A percentile compares a stretch with the other conserved stretches of the same genome.
Conservation (phyloP, 768 basidiomycete genomes). For the Astraeus odoratus region DNA sequence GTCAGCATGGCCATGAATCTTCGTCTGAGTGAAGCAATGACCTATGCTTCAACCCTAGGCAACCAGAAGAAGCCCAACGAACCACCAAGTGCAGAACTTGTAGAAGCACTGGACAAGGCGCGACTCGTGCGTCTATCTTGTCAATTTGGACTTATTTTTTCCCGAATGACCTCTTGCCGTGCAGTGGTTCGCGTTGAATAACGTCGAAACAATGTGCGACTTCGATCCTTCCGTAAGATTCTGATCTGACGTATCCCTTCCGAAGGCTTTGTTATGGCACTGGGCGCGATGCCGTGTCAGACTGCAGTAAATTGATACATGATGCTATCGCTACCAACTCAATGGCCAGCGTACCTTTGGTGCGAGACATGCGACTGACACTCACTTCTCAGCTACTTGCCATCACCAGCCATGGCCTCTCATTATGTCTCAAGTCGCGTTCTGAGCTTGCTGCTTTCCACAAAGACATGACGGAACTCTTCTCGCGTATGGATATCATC, state of each 20-base stretch:
- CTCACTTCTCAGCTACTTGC: slow-evolving; percentile 31
- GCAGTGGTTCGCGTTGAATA: slow-evolving; percentile 36
- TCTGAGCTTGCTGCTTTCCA: slow-evolving; percentile 28
- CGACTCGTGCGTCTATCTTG: slow-evolving; percentile 28
- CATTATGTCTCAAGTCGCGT: slow-evolving; percentile 22
- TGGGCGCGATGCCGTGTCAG: slow-evolving; percentile 34
- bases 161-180: slow-evolving; percentile 10
- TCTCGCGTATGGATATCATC: slow-evolving; percentile 29
- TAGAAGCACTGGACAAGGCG: slow-evolving; percentile 30
- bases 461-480: slow-evolving; percentile 26
- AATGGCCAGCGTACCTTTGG: slow-evolving; percentile 13
- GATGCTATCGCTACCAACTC: slow-evolving; percentile 25
- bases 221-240: not conserved
- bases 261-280: slow-evolving; percentile 37
- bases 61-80: slow-evolving; percentile 22
- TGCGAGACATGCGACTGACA: slow-evolving; percentile 32
- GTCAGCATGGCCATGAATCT: slow-evolving; percentile 43
- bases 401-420: slow-evolving; percentile 25
- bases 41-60: slow-evolving; percentile 25
- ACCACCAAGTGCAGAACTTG: slow-evolving; percentile 21
- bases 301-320: slow-evolving; percentile 23
- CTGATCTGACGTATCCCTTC: not conserved
- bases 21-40: slow-evolving; percentile 31
- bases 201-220: slow-evolving; percentile 33
- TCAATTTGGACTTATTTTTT: slow-evolving; percentile 4